Evolutionary conservation across 345 rosid species (phyloP).

Genomic region (Boechera divaricarpa): DNA sequence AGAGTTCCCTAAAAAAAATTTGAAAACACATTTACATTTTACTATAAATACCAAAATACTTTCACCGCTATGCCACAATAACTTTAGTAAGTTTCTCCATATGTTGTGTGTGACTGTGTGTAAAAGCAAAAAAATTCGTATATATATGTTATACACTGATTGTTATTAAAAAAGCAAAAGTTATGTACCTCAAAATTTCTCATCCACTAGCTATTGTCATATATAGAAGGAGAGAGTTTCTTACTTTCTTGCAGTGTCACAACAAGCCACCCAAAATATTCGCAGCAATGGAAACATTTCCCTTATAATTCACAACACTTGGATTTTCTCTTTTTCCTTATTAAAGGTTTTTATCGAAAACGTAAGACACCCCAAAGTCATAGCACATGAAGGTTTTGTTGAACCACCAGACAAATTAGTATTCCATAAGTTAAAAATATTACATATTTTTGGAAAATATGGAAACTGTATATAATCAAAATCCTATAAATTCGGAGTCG

Average conservation of each 20-base stretch:
- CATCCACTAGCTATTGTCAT: conserved; percentile 6
- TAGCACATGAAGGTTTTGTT: conserved; percentile 23
- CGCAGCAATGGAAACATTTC: conserved; percentile 31
- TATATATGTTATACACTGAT: background rate
- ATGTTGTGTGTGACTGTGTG: too few species aligned
- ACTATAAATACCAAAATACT: background rate
- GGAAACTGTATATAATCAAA: background rate
- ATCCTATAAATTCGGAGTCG: too few species aligned
- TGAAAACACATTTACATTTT: too few species aligned
- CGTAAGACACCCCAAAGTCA: conserved; percentile 22
- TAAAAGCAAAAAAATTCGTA: background rate
- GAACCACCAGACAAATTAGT: conserved; percentile 16
- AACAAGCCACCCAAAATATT: conserved; percentile 25
- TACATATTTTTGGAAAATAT: background rate
- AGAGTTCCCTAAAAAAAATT: too few species aligned
- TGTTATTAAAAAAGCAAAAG: conserved; percentile 8
- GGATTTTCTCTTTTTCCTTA: conserved; percentile 10
- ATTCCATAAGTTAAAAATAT: background rate
- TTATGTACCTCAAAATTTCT: background rate
- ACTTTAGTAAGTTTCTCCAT: background rate
- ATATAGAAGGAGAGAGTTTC: conserved; percentile 8
- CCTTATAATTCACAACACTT: conserved; percentile 25
- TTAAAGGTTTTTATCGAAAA: background rate
- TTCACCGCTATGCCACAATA: background rate
- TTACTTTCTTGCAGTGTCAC: conserved; percentile 23